phyloP scores from a whole-genome alignment of 2,329 filamentous ascomycete species.

The Diaporthe velutina region DNA sequence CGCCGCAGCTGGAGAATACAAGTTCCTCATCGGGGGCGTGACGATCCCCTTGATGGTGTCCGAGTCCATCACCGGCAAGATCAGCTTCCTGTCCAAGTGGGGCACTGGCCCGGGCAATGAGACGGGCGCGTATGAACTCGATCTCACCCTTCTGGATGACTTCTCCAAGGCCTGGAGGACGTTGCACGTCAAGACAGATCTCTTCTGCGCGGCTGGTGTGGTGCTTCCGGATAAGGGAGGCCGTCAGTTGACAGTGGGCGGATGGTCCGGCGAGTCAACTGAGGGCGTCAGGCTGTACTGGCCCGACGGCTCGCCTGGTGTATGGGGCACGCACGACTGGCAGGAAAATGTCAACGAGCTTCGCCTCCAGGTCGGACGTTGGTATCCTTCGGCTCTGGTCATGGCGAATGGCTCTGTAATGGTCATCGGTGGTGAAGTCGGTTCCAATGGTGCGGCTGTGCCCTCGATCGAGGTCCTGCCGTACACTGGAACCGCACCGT shows the following conservation, averaged over 20 bases:
- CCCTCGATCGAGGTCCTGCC: slow-evolving; percentile 69
- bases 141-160: slow-evolving; percentile 58
- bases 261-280: slow-evolving; percentile 68
- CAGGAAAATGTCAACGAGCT: slow-evolving; percentile 64
- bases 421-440: slow-evolving; percentile 65
- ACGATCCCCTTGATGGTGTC: slow-evolving; percentile 68
- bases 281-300: slow-evolving; percentile 68
- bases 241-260: slow-evolving; percentile 69
- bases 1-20: slow-evolving; percentile 63
- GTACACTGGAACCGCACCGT: slow-evolving; percentile 54
- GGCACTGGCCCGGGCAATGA: slow-evolving; percentile 67
- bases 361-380: slow-evolving; percentile 62
- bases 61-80: slow-evolving; percentile 64
- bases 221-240: slow-evolving; percentile 69
- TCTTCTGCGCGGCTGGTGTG: slow-evolving; percentile 71
- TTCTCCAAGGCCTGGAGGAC: slow-evolving; percentile 63
- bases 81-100: slow-evolving; percentile 67
- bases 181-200: slow-evolving; percentile 68
- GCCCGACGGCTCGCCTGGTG: slow-evolving; percentile 65
- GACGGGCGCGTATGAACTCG: slow-evolving; percentile 72
- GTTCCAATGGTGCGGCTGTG: slow-evolving; percentile 63
- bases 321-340: slow-evolving; percentile 65
- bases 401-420: slow-evolving; percentile 70
- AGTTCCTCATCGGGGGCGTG: slow-evolving; percentile 65
- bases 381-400: slow-evolving; percentile 67